Evolutionary conservation across 2,329 filamentous ascomycete genomes (phyloP), one percentile per base, ranked within the genome.

Genomic region (Pestalotiopsis sp.): DNA sequence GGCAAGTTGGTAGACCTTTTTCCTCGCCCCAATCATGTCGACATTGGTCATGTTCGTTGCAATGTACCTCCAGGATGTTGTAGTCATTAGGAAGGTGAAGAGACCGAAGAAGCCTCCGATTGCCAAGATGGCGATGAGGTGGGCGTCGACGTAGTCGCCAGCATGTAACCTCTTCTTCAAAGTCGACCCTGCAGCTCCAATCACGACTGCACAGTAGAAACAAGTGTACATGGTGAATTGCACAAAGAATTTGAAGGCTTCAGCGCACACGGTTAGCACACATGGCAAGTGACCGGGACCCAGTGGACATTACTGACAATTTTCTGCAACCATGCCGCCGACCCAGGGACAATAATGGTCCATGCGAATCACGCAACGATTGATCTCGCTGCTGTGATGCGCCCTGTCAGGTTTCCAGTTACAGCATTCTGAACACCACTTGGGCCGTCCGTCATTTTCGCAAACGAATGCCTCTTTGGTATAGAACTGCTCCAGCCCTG

Each of bases 291-390:
- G 13, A 9, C 31, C 12, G 20, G 57, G 45, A 7, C 17, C 64
- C 56, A 31, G 56, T 62, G 40, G 69, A 25, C 68, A 59, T 56
- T 13, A 79, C 87, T 78, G 75, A 89, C 87, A 90, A 1, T 90
- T 94, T 78, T 98, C 95, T 0, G 90, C 92, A 11, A 99, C 91
- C 72, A 97, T 93, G 25, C 95, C 96, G 4, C 95, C 95, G n/a
- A 97, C 95, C 92, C 92, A 98, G 0, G 95, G 96, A 76, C 96
- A 99, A 75, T 95, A 96, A 77, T 98, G 95, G 72, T 98, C 95
- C 92, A 98, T 96, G 75, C 96, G 96, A 56, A 87, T 83, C 25
- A 97, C 92, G 76, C 95, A 98, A 58, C 94, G 87, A 64, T 89
- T 89, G 13, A 96, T 83, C 77, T 97, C 93, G 66, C 91, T 91